Conservation (phyloP, 352 stramenopile species). For the Globisporangium lucens region DNA sequence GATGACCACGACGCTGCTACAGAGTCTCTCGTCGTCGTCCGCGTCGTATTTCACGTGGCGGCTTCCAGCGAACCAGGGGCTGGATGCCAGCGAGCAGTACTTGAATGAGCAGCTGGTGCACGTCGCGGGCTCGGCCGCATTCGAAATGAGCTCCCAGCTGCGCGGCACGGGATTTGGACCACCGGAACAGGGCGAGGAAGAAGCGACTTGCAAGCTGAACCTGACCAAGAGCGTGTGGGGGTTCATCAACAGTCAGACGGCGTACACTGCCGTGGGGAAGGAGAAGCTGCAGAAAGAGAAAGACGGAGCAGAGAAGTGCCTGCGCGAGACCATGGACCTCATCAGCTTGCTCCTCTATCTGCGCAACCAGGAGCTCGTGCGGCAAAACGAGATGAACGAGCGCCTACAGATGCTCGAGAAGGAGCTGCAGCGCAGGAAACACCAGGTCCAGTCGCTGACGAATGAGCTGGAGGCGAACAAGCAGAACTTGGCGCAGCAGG, state of each 20-base stretch:
- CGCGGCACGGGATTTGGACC: conserved; percentile 4
- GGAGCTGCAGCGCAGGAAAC: conserved; percentile 48
- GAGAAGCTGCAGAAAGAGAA: conserved; percentile 25
- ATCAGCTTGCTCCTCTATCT: conserved; percentile 67
- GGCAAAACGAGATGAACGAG: conserved; percentile 53
- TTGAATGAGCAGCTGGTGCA: conserved; percentile 70
- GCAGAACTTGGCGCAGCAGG: conserved; percentile 48
- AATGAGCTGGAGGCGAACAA: conserved; percentile 46
- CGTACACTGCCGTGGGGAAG: conserved; percentile 9
- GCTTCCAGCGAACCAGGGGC: conserved; percentile 36
- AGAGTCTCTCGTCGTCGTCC: conserved; percentile 7
- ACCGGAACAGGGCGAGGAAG: background rate
- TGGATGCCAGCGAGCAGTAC: conserved; percentile 46
- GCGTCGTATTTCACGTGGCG: conserved; percentile 33
- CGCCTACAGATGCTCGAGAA: conserved; percentile 38
- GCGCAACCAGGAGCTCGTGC: conserved; percentile 45
- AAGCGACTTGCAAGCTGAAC: conserved; percentile 14
- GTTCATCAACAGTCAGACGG: conserved; percentile 7
- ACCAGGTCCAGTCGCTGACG: conserved; percentile 41
- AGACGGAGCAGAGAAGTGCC: conserved; percentile 28
- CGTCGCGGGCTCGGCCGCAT: conserved; percentile 20
- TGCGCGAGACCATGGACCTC: conserved; percentile 63
- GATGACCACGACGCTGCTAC: conserved; percentile 10
- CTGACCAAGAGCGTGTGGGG: conserved; percentile 17
- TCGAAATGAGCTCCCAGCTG: conserved; percentile 9